Evolutionary conservation across 2,329 filamentous ascomycete genomes (phyloP), one percentile per base, ranked within the genome.

Genomic region (Lecanicillium sp.): DNA sequence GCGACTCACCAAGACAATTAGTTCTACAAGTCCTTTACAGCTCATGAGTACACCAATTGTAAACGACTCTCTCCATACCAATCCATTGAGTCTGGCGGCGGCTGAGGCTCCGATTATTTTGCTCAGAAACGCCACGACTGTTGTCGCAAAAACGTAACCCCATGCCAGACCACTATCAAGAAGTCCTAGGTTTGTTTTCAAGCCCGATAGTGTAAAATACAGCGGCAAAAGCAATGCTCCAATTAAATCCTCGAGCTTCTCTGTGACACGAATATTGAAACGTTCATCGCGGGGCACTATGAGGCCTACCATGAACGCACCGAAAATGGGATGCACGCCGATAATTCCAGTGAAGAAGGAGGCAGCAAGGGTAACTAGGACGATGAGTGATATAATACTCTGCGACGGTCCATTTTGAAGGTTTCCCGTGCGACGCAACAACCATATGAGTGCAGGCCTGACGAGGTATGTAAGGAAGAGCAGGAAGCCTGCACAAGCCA

Each of bases 211-310:
- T 0, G 89, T 88, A 63, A 96, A 96, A 58, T 95, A 96, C 2
- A 96, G 75, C 0, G 90, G 90, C 9, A 95, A 60, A 49, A 96
- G 88, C 2, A 96, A 64, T 2, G 84, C 81, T 0, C 80, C 78
- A 20, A 95, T 81, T 9, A 95, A 65, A 70, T 96, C 90, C 58
- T 96, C 90, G 43, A 96, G 81, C 67, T 95, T 95, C 55, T 95
- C 88, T 0, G 87, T 92, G 29, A 95, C 67, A 48, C 89, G 89
- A 60, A 95, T 92, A 16, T 86, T 84, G 53, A 95, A 94, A 19
- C 88, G 85, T 35, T 85, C 83, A 42, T 94, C 85, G 53, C 92
- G 88, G 0, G 89, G 90, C 49, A 88, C 88, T 41, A 96, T 92
- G 18, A 96, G 59, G 2, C 90, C 90, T 30, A 90, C 77, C 42